Percentiles rank a stretch among this genome's conserved stretches.
Evolutionary conservation across 2,329 filamentous ascomycete genomes (phyloP).

Genomic region (Pseudopithomyces maydicus): DNA sequence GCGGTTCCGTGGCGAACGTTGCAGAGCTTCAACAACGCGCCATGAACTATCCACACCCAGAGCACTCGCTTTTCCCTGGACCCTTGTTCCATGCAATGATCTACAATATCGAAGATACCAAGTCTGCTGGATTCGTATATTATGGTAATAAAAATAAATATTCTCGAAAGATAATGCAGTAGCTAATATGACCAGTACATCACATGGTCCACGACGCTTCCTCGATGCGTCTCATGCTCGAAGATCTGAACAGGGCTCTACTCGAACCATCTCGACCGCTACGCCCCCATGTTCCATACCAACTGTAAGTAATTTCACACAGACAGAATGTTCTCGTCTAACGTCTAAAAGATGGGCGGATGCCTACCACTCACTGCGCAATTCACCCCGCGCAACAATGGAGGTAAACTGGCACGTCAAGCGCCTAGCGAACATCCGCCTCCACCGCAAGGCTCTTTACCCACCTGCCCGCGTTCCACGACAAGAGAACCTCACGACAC

Average conservation of each 20-base stretch:
- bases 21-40: neutral
- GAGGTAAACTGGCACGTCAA: constrained; percentile 7
- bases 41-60: neutral
- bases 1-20: neutral
- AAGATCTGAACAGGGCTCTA: constrained; percentile 2
- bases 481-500: neutral
- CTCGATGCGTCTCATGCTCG: constrained; percentile 3
- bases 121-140: constrained; percentile 2
- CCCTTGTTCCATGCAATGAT: constrained; percentile 1
- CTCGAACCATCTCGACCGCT: neutral
- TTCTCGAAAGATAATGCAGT: neutral
- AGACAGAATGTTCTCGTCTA: neutral
- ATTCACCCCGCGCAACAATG: neutral
- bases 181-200: neutral
- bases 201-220: constrained; percentile 6
- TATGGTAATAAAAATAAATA: neutral
- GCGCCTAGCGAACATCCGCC: constrained; percentile 3
- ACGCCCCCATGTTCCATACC: neutral
- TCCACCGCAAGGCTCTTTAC: constrained; percentile 3
- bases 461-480: constrained; percentile 1
- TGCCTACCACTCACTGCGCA: constrained; percentile 1
- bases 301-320: neutral
- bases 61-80: constrained; percentile 3
- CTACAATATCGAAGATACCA: constrained; percentile 4
- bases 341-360: neutral